Conservation (phyloP, 2,329 filamentous ascomycete genomes). For the Endoconidiophora laricicola region DNA sequence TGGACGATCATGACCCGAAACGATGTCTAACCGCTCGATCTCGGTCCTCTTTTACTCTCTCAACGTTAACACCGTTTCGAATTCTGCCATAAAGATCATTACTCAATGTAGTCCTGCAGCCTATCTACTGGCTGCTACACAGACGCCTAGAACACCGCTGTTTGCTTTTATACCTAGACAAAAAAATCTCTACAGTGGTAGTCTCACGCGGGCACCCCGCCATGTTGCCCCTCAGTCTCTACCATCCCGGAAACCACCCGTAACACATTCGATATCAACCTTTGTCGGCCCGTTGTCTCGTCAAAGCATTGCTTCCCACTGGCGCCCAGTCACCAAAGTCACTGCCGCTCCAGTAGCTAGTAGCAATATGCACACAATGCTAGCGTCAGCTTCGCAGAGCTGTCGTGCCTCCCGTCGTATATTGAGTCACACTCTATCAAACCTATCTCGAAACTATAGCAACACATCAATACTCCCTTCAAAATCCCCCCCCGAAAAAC, state of each 20-base stretch:
- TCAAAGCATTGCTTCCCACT: no score
- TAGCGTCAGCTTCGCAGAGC: no score
- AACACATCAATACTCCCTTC: background rate
- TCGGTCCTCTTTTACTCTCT: conserved; percentile 2
- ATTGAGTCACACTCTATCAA: background rate
- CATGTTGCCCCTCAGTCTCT: background rate
- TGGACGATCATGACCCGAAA: conserved; percentile 23
- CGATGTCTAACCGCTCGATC: conserved; percentile 24
- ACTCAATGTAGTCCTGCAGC: no score
- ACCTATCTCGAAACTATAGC: background rate
- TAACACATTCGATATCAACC: no score
- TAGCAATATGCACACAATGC: no score
- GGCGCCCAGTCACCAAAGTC: no score
- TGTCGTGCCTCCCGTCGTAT: no score
- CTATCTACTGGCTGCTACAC: background rate
- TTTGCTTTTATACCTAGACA: background rate
- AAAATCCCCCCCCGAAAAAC: background rate
- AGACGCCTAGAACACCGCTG: background rate
- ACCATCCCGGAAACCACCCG: background rate
- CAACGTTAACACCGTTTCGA: background rate
- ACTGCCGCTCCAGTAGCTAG: no score
- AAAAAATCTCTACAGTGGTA: background rate
- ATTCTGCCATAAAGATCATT: background rate
- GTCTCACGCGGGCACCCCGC: conserved; percentile 2
- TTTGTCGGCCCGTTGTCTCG: no score